These are phyloP conservation scores for Colletotrichum sp. DNA, from an alignment of 2,329 filamentous ascomycete genomes.

Conservation along the genomic window DNA sequence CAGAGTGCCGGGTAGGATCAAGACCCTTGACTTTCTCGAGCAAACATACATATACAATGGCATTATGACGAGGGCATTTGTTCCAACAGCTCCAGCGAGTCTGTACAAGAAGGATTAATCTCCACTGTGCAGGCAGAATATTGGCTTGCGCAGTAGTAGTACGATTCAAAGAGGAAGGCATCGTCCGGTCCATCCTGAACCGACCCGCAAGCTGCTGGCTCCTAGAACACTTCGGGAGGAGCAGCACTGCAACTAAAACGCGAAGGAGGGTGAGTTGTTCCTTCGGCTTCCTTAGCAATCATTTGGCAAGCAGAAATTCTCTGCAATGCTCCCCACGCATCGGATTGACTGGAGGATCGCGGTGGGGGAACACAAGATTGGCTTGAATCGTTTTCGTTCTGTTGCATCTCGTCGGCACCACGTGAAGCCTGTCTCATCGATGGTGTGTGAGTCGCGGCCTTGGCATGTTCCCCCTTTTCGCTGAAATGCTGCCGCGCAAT, in stretches of 20 bases:
- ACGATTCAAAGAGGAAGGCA: not conserved
- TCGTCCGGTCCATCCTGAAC: not conserved
- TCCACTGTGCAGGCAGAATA: not conserved
- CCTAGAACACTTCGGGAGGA: not conserved
- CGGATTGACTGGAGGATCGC: not conserved
- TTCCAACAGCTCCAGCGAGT: not conserved
- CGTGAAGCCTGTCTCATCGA: not conserved
- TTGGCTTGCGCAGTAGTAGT: not conserved
- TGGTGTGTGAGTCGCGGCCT: not conserved
- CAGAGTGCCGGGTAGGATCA: not conserved
- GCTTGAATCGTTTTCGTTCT: not conserved
- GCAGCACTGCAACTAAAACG: not conserved
- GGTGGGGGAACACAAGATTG: not conserved
- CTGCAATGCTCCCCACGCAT: not conserved
- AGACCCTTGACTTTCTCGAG: not conserved
- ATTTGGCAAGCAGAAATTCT: not conserved
- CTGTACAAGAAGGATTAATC: not conserved
- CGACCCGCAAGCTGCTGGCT: not conserved
- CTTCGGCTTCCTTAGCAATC: not conserved
- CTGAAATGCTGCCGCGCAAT: not conserved
- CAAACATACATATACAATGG: not conserved
- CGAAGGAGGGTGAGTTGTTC: not conserved
- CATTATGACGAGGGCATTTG: not conserved
- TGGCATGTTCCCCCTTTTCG: not conserved
- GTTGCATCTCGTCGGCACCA: not conserved